phyloP scores from a whole-genome alignment of 768 basidiomycete species.

The Boletus edulis region DNA sequence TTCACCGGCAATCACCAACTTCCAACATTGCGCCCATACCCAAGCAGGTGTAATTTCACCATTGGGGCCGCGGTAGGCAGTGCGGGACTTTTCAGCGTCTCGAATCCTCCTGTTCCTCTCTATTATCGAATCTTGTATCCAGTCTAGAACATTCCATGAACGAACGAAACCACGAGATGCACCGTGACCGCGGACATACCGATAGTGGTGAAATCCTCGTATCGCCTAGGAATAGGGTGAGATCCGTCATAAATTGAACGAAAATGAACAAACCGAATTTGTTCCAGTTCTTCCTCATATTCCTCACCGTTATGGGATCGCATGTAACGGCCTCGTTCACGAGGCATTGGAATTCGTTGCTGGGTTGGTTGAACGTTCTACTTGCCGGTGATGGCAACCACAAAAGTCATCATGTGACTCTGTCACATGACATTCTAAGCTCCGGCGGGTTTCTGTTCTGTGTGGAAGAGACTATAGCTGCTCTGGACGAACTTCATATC shows the following conservation, averaged over 20 bases:
- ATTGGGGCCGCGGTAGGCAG: constrained; percentile 45
- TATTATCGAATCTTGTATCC: constrained; percentile 93
- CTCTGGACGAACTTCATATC: background rate
- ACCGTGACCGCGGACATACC: constrained; percentile 45
- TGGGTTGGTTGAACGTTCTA: background rate
- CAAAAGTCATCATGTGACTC: constrained; percentile 16
- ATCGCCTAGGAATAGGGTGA: constrained; percentile 55
- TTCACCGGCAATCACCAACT: constrained; percentile 68
- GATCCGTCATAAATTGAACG: background rate
- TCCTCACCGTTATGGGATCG: constrained; percentile 34
- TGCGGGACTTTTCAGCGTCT: constrained; percentile 42
- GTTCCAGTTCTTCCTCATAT: constrained; percentile 65
- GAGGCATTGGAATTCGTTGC: constrained; percentile 20
- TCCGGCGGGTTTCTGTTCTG: too few relatives aligned
- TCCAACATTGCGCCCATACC: constrained; percentile 62
- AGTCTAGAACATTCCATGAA: constrained; percentile 54
- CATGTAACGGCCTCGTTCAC: constrained; percentile 21
- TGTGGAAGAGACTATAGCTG: too few relatives aligned
- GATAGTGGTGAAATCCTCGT: constrained; percentile 95
- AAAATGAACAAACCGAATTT: constrained; percentile 49
- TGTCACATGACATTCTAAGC: too few relatives aligned
- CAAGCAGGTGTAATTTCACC: constrained; percentile 52
- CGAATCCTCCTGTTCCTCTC: constrained; percentile 80
- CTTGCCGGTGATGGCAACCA: too few relatives aligned
- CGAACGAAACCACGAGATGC: constrained; percentile 12